Conservation (phyloP, 2,329 filamentous ascomycete genomes). For the Fusarium napiforme region DNA sequence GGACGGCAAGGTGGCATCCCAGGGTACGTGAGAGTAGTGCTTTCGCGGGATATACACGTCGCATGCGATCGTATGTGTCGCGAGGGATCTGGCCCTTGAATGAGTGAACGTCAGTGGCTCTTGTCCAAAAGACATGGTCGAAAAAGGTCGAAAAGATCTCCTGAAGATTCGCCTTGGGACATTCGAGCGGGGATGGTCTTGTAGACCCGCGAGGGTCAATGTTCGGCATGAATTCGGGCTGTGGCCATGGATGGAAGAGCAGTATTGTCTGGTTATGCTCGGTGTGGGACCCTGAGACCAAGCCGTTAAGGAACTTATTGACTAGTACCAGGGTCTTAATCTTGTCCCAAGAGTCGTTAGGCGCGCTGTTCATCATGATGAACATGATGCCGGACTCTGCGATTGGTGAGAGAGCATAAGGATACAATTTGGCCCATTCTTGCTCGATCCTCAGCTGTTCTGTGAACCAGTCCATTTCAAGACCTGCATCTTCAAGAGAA, state of each 20-base stretch:
- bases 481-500: background rate
- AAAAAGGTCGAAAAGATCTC: background rate
- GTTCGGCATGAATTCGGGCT: background rate
- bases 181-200: background rate
- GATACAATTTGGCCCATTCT: background rate
- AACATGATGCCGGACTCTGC: background rate
- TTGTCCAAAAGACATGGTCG: background rate
- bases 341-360: background rate
- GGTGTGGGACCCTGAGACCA: background rate
- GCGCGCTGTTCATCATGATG: background rate
- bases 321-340: background rate
- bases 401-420: background rate
- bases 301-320: conserved; percentile 5
- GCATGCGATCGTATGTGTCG: background rate
- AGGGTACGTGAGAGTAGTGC: background rate
- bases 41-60: background rate
- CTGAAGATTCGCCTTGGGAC: background rate
- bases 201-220: background rate
- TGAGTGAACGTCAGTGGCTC: background rate
- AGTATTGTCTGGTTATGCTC: background rate
- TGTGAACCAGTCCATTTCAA: conserved; percentile 1
- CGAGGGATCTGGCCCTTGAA: background rate
- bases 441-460: background rate
- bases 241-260: background rate
- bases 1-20: background rate